Base-by-base conservation (phyloP, 1,284 basidiomycete genomes). In the Pulchroboletus neoregius region DNA sequence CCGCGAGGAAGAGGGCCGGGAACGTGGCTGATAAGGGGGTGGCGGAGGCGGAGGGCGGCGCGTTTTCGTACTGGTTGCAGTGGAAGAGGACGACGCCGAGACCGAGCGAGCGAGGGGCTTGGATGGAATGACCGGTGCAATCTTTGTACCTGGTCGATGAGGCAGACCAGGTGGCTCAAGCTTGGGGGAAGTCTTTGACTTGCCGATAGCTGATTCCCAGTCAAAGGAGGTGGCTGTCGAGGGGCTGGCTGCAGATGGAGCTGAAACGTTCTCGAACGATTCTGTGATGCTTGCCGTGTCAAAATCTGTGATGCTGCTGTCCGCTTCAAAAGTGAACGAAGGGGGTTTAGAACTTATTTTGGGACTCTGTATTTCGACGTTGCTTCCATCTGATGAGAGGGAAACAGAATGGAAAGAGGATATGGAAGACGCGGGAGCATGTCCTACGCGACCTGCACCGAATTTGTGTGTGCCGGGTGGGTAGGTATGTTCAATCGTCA, bases 371-470 rank as follows among this genome's bases (percentile, higher is more conserved):
- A 67, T 61, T 50, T 78, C 77, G 23, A 73, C 67, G 20, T 55
- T 65, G 15, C 65, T 68, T n/a, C 73, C 74, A 51, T 85, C 82
- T 8, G 82, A 84, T 3, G 86, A 88, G 4, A 89, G 74, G 0
- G 87, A 89, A 13, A 89, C 82, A 0, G 87, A 88, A 56, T 87
- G 85, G 51, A 89, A 87, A 15, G 86, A 89, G 5, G 86, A 87
- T 31, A 88, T 75, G 27, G 87, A 89, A 2, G 84, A 85, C 3
- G 75, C 76, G 2, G 76, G 76, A 3, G 69, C 76, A 62, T 89
- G 85, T 23, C 73, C 68, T 6, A 62, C 46, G 46, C 64, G 57
- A 60, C 45, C 54, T 61, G 58, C 51, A 65, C 58, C 59, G 52
- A 60, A 65, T 53, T 55, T 52, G 62, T 58, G 53, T 71, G 72